Percentiles rank a stretch among this genome's conserved stretches.
Conservation (phyloP, 768 basidiomycete species). For the Tephrocybe sp. region DNA sequence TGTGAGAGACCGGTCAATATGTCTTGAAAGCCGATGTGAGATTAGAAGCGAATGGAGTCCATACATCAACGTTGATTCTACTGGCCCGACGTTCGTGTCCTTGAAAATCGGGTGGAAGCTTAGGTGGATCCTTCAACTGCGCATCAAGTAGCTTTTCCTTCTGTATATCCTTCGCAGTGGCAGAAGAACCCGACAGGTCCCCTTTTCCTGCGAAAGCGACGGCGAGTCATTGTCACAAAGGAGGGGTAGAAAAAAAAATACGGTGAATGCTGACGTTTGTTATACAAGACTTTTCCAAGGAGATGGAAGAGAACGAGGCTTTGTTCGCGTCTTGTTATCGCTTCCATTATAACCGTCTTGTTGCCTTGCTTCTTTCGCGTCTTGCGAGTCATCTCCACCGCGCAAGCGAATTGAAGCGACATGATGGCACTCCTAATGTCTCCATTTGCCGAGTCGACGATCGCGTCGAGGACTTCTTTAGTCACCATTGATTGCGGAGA, state of each 20-base stretch:
- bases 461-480: slow-evolving; percentile 67
- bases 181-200: slow-evolving; percentile 56
- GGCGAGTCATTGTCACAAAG: slow-evolving; percentile 1
- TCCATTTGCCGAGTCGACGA: slow-evolving; percentile 80
- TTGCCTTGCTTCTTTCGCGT: slow-evolving; percentile 33
- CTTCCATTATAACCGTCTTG: slow-evolving; percentile 52
- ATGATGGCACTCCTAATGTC: slow-evolving; percentile 94
- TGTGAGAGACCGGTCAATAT: not conserved
- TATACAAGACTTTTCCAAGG: slow-evolving; percentile 91
- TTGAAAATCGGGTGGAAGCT: slow-evolving; percentile 56
- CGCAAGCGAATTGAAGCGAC: slow-evolving; percentile 84
- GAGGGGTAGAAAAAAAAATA: not conserved
- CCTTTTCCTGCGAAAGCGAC: slow-evolving; percentile 56
- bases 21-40: not conserved
- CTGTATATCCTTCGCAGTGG: slow-evolving; percentile 60
- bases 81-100: slow-evolving; percentile 65
- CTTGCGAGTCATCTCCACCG: slow-evolving; percentile 32
- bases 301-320: slow-evolving; percentile 88
- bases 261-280: slow-evolving; percentile 69
- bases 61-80: slow-evolving; percentile 79
- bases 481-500: slow-evolving; percentile 38
- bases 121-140: slow-evolving; percentile 48
- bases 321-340: slow-evolving; percentile 80
- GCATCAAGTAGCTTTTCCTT: slow-evolving; percentile 58
- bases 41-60: slow-evolving; percentile 11